Evolutionary conservation across 1,284 basidiomycete genomes (phyloP).

Genomic region (Bjerkandera adusta): DNA sequence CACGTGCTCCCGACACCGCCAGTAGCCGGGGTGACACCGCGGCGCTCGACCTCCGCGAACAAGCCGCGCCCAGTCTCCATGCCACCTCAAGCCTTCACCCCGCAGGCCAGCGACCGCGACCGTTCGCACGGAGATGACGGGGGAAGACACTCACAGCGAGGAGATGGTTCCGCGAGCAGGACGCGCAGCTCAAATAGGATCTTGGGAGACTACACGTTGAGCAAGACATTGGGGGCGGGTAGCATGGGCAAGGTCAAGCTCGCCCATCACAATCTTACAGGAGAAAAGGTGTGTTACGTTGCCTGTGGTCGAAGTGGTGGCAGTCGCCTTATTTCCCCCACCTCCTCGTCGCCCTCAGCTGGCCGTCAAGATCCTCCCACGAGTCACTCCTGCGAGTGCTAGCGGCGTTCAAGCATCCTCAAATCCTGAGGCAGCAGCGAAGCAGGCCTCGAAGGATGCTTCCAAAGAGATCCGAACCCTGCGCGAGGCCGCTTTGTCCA

Average conservation of each 20-base stretch:
- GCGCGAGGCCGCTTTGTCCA: slow-evolving; percentile 90
- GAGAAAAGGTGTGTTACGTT: slow-evolving; percentile 79
- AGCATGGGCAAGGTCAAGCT: slow-evolving; percentile 99
- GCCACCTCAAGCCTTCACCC: slow-evolving; percentile 54
- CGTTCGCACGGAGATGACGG: slow-evolving; percentile 32
- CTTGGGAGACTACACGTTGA: slow-evolving; percentile 93
- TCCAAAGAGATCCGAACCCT: slow-evolving; percentile 96
- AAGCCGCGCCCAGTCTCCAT: slow-evolving; percentile 65
- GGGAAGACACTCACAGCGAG: slow-evolving; percentile 29
- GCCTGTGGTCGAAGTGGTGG: no score
- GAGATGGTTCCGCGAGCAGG: slow-evolving; percentile 32
- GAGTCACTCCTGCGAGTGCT: slow-evolving; percentile 53
- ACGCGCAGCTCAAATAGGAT: slow-evolving; percentile 53
- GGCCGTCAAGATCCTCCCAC: slow-evolving; percentile 97
- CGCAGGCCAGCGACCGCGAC: slow-evolving; percentile 31
- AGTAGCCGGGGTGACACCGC: slow-evolving; percentile 22
- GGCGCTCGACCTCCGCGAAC: slow-evolving; percentile 26
- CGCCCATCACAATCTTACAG: slow-evolving; percentile 85
- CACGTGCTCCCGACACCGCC: slow-evolving; percentile 21
- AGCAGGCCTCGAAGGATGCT: slow-evolving; percentile 86
- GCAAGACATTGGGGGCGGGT: slow-evolving; percentile 96
- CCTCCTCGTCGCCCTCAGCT: slow-evolving; percentile 48
- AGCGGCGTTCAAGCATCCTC: slow-evolving; percentile 39
- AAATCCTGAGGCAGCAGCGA: slow-evolving; percentile 61
- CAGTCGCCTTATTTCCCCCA: slow-evolving; percentile 4